Conservation (phyloP, 331 rosid species). For the Phaseolus coccineus region DNA sequence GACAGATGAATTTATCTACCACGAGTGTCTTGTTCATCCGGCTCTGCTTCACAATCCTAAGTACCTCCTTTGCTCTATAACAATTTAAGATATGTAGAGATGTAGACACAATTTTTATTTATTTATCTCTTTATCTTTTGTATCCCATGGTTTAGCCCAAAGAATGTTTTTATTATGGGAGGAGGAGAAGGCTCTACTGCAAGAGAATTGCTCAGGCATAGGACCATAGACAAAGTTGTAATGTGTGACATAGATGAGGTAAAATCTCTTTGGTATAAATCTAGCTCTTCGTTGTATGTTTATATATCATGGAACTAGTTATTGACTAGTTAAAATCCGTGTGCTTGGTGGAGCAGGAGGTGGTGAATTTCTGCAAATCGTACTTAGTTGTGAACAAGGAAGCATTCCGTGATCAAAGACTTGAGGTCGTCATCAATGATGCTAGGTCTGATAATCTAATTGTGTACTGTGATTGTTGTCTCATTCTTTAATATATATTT, state of each 20-base stretch:
- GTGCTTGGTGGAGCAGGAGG: slow-evolving; percentile 71
- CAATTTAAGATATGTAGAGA: not conserved
- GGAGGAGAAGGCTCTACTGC: slow-evolving; percentile 99
- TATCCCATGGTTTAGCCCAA: slow-evolving; percentile 62
- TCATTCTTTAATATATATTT: not conserved
- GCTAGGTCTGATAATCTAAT: slow-evolving; percentile 64
- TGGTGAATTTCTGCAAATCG: slow-evolving; percentile 93
- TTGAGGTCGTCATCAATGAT: slow-evolving; percentile 84
- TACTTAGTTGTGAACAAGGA: slow-evolving; percentile 79
- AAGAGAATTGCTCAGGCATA: slow-evolving; percentile 88
- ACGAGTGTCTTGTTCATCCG: slow-evolving; percentile 96
- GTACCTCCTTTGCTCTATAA: slow-evolving; percentile 50
- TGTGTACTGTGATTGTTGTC: not conserved
- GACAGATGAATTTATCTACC: slow-evolving; percentile 96
- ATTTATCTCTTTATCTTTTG: not conserved
- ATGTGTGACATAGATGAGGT: slow-evolving; percentile 99
- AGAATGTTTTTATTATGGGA: slow-evolving; percentile 88
- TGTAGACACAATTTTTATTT: not conserved
- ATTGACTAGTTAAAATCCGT: slow-evolving; percentile 13
- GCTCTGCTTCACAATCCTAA: slow-evolving; percentile 86
- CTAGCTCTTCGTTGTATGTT: not conserved
- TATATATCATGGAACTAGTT: slow-evolving; percentile 6
- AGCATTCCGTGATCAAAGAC: slow-evolving; percentile 85
- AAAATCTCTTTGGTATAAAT: not conserved
- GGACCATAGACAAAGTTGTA: slow-evolving; percentile 78